Conservation (phyloP, 176 grass and related monocot species). For the Pharus latifolius region DNA sequence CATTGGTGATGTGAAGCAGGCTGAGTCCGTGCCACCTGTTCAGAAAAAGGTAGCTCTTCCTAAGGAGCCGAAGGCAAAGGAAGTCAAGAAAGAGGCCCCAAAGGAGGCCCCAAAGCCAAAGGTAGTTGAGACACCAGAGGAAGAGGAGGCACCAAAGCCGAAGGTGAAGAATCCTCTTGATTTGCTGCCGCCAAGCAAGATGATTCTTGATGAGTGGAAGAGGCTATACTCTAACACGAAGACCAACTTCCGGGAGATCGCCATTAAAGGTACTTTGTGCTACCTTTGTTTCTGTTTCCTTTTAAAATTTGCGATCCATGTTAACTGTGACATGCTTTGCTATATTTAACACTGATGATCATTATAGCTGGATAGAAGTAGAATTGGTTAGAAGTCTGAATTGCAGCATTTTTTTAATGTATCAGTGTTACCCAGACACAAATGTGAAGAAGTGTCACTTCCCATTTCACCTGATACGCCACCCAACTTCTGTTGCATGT, state of each 20-base stretch:
- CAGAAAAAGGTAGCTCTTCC: constrained; percentile 31
- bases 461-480: too few species aligned
- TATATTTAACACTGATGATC: not conserved
- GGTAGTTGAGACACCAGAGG: constrained; percentile 33
- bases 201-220: constrained; percentile 99
- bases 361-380: not conserved
- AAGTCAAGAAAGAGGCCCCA: constrained; percentile 46
- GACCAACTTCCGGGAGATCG: constrained; percentile 89
- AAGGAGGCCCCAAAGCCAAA: constrained; percentile 67
- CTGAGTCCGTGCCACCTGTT: constrained; percentile 45
- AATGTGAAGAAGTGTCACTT: not conserved
- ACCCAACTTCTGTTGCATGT: too few species aligned
- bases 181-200: constrained; percentile 81
- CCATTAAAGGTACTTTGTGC: constrained; percentile 98
- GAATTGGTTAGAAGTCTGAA: not conserved
- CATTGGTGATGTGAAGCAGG: constrained; percentile 56
- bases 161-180: constrained; percentile 91
- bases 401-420: not conserved
- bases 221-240: constrained; percentile 97
- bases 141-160: constrained; percentile 88
- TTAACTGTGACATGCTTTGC: not conserved
- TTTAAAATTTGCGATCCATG: not conserved
- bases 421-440: not conserved
- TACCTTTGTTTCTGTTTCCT: not conserved
- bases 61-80: constrained; percentile 63